A percentile compares a stretch with the other conserved stretches of the same genome.
Conservation (phyloP, 2,329 filamentous ascomycete genomes). For the Nemania sp. region DNA sequence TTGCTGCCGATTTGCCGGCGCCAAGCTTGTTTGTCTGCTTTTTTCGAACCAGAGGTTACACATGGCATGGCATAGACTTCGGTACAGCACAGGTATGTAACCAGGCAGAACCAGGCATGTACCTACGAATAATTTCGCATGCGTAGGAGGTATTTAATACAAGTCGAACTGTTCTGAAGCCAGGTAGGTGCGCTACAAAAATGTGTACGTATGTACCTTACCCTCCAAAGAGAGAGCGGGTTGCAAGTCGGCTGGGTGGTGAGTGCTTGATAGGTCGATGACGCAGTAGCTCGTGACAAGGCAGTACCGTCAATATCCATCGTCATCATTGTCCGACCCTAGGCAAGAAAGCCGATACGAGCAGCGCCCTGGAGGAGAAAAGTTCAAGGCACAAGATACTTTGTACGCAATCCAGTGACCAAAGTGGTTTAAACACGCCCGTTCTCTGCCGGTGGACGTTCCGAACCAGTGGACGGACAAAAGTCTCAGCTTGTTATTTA, state of each 20-base stretch:
- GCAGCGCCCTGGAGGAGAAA: constrained; percentile 22
- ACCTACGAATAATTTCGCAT: no score
- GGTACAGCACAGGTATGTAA: no score
- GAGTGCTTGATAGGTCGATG: constrained; percentile 18
- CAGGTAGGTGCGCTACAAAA: no score
- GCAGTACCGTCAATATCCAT: constrained; percentile 15
- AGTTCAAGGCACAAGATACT: constrained; percentile 16
- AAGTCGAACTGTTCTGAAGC: no score
- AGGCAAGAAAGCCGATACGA: constrained; percentile 3
- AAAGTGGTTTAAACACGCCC: constrained; percentile 19
- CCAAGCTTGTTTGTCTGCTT: background rate
- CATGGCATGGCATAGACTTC: no score
- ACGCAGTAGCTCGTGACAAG: constrained; percentile 22
- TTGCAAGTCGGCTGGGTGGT: background rate
- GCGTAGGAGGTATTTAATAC: no score
- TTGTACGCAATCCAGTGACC: constrained; percentile 17
- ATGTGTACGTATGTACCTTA: no score
- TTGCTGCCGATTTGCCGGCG: constrained; percentile 13
- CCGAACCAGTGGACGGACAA: constrained; percentile 17
- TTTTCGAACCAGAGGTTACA: no score
- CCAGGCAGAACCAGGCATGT: no score
- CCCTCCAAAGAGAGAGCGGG: no score
- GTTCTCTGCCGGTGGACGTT: constrained; percentile 7
- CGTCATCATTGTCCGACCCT: constrained; percentile 24
- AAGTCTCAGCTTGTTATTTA: constrained; percentile 20